phyloP scores from a whole-genome alignment of 1,284 basidiomycete species.

The Apiotrichum laibachii region DNA sequence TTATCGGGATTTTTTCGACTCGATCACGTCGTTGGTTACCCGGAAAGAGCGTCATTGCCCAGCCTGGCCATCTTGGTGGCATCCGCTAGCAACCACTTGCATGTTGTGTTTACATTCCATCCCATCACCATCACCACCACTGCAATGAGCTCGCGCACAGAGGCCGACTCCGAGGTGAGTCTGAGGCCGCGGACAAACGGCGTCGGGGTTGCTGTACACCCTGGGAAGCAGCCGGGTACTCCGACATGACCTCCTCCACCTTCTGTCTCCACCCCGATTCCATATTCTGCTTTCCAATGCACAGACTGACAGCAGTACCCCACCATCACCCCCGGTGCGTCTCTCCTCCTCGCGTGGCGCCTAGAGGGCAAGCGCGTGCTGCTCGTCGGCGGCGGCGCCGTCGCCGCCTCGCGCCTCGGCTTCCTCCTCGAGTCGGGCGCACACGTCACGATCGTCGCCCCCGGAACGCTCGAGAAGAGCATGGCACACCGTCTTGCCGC shows the following conservation, averaged over 20 bases:
- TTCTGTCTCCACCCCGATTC: not conserved
- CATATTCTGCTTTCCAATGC: too few relatives aligned
- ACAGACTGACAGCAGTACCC: constrained; percentile 22
- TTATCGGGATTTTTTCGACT: not conserved
- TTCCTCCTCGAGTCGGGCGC: constrained; percentile 52
- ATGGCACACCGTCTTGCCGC: constrained; percentile 51
- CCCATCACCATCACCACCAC: too few relatives aligned
- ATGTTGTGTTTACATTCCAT: too few relatives aligned
- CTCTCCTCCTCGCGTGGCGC: constrained; percentile 56
- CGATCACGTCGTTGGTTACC: not conserved
- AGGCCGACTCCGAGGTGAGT: too few relatives aligned
- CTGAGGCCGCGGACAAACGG: too few relatives aligned
- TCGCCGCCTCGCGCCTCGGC: constrained; percentile 56
- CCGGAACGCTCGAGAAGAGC: constrained; percentile 53
- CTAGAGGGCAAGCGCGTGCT: constrained; percentile 55
- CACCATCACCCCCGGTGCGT: constrained; percentile 43
- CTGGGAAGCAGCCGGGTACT: too few relatives aligned
- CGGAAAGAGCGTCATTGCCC: too few relatives aligned
- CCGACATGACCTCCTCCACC: not conserved
- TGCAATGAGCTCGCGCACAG: too few relatives aligned
- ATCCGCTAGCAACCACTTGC: too few relatives aligned
- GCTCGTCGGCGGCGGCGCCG: constrained; percentile 58
- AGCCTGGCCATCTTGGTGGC: too few relatives aligned
- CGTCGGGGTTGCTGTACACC: too few relatives aligned
- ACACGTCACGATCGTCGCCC: constrained; percentile 52